These are phyloP conservation scores for Toxoplasma gondii DNA, from an alignment of 169 alveolate genomes.

Conservation along the genomic window DNA sequence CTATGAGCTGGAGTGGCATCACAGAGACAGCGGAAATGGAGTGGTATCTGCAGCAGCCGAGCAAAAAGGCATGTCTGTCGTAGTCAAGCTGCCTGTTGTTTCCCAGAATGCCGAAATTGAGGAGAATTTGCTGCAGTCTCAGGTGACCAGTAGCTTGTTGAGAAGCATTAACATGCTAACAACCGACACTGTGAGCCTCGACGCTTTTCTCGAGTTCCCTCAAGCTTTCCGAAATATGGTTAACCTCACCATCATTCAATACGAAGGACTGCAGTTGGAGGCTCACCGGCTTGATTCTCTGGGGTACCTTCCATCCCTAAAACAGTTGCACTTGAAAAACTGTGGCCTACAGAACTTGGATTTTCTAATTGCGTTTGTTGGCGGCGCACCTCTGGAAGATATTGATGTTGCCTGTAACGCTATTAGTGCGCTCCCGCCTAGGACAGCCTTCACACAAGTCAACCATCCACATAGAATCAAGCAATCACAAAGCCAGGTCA, in stretches of 20 bases:
- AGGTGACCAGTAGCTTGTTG: neutral
- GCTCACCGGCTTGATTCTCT: neutral
- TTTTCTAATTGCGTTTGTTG: neutral
- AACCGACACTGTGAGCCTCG: neutral
- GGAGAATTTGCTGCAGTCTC: too few relatives aligned
- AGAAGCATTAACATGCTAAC: neutral
- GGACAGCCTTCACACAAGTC: neutral
- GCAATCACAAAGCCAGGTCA: neutral
- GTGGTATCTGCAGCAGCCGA: neutral
- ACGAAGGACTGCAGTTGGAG: neutral
- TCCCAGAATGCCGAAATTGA: too few relatives aligned
- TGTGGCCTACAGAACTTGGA: neutral
- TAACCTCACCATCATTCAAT: neutral
- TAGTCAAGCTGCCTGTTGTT: too few relatives aligned
- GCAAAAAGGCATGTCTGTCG: neutral
- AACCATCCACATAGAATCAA: neutral
- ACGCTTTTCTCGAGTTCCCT: neutral
- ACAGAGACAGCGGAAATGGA: neutral
- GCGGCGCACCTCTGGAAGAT: neutral
- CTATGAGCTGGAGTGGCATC: neutral
- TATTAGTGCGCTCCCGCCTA: neutral
- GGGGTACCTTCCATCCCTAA: neutral
- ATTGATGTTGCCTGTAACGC: neutral
- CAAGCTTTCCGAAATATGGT: neutral
- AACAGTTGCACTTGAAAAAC: neutral